Evolutionary conservation across 306 rosid genomes (phyloP), one percentile per base, ranked within the genome.

Genomic region (Fragaria ananassa): DNA sequence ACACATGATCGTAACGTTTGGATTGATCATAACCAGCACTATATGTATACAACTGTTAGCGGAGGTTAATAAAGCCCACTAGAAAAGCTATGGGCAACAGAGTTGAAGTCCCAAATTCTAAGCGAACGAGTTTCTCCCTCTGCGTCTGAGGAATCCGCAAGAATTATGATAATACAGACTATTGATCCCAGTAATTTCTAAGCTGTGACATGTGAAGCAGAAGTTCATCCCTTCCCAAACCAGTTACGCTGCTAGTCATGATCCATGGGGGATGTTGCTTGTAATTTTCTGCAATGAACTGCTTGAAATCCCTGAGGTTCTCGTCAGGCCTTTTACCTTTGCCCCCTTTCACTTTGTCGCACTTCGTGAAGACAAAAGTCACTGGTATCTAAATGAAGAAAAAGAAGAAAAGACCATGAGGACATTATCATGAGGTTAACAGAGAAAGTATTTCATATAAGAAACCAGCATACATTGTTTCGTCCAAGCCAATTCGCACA

Each of bases 401-500:
- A 71, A 76, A 42, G 74, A n/a, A 72, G 65, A 51, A 39, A 68
- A 37, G 61, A 2, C 5, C 44, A 78, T 62, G 68, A 58, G 29
- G 56, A 58, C 44, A 39, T 41, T 70, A 37, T 7, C 18, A 23
- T 65, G 71, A 31, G 47, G 45, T 10, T 34, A 68, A 56, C 19
- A 23, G 10, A 14, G 69, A 68, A n/a, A 44, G 15, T 0, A 23
- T 42, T 66, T 29, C 4, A 81, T 71, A 76, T 56, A 9, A 42
- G 47, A 77, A 69, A 71, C 47, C 46, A 79, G 8, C 80, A 54
- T 85, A 91, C 98, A 12, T 90, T 87, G 75, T 90, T 94, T 76
- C 94, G 98, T 58, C 96, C 91, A 39, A 94, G 94, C 97, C 97
- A 94, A 85, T 89, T 92, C 3, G 98, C 97, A 63, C 97, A 94